phyloP scores from a whole-genome alignment of 192 early-diverging fungal genomes.

The Mortierella claussenii region DNA sequence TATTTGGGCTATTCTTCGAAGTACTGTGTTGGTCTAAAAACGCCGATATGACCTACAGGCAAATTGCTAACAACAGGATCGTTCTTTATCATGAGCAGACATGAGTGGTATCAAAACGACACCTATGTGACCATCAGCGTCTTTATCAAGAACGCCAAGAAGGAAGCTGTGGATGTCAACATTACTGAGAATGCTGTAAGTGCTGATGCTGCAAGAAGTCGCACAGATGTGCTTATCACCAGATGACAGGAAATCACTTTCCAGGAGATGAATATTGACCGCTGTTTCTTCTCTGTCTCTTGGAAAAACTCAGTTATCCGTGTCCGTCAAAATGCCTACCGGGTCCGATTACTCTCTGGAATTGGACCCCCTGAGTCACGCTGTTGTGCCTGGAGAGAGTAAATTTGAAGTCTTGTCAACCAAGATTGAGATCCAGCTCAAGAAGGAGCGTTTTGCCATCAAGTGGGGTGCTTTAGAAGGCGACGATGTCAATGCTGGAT shows the following conservation, averaged over 20 bases:
- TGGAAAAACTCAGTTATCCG: conserved; percentile 57
- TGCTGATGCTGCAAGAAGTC: not conserved
- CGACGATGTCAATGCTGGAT: conserved; percentile 58
- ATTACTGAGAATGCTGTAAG: conserved; percentile 61
- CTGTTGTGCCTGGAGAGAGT: conserved; percentile 76
- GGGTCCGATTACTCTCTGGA: conserved; percentile 92
- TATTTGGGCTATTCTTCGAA: no score
- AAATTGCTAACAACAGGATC: not conserved
- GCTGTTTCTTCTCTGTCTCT: not conserved
- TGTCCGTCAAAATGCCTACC: conserved; percentile 84
- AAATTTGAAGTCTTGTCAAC: conserved; percentile 86
- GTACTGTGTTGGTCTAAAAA: not conserved
- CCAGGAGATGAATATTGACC: no score
- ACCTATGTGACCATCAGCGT: conserved; percentile 85
- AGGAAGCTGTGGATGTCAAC: conserved; percentile 75
- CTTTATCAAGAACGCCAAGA: conserved; percentile 89
- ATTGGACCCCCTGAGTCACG: conserved; percentile 87
- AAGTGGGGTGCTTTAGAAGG: conserved; percentile 91
- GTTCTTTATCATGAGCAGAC: conserved; percentile 57
- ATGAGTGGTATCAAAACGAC: conserved; percentile 99
- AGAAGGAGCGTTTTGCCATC: conserved; percentile 79
- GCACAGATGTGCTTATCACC: no score
- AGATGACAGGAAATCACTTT: no score
- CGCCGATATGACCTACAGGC: not conserved
- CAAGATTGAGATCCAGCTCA: conserved; percentile 93